Evolutionary conservation across 768 basidiomycete species (phyloP).

Genomic region (Leccinellum luteum): DNA sequence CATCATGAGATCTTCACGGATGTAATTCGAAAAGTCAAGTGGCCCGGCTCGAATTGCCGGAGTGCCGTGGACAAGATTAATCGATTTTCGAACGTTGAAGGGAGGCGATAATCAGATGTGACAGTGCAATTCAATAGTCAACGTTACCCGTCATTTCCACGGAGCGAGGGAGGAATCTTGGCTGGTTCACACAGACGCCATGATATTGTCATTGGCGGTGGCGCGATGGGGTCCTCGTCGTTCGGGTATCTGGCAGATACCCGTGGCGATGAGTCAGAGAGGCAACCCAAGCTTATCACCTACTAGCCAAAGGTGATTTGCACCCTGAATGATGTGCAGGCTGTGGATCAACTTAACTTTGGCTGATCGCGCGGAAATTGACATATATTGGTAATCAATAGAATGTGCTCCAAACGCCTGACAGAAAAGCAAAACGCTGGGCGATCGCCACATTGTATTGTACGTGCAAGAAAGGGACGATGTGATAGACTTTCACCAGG

Average conservation of each 20-base stretch:
- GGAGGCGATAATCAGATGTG: not conserved
- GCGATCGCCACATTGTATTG: too few species aligned
- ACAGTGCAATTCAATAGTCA: constrained; percentile 1
- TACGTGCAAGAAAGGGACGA: too few species aligned
- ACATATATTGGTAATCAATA: constrained; percentile 1
- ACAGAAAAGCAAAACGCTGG: too few species aligned
- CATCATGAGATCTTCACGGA: not conserved
- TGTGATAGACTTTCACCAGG: constrained; percentile 7
- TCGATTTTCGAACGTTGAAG: not conserved
- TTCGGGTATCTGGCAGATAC: not conserved
- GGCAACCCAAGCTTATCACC: not conserved
- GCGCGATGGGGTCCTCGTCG: not conserved
- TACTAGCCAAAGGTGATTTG: not conserved
- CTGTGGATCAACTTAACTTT: not conserved
- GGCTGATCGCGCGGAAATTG: constrained; percentile 3
- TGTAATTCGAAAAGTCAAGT: not conserved
- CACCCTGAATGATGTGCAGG: not conserved
- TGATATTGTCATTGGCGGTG: not conserved
- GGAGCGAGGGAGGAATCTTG: not conserved
- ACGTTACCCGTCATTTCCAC: not conserved
- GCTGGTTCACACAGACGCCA: not conserved
- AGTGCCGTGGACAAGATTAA: not conserved
- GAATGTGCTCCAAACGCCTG: not conserved
- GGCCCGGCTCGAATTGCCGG: not conserved
- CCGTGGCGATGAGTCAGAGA: not conserved